Base-by-base conservation (phyloP, 352 stramenopile species). In the Globisporangium emineosum region DNA sequence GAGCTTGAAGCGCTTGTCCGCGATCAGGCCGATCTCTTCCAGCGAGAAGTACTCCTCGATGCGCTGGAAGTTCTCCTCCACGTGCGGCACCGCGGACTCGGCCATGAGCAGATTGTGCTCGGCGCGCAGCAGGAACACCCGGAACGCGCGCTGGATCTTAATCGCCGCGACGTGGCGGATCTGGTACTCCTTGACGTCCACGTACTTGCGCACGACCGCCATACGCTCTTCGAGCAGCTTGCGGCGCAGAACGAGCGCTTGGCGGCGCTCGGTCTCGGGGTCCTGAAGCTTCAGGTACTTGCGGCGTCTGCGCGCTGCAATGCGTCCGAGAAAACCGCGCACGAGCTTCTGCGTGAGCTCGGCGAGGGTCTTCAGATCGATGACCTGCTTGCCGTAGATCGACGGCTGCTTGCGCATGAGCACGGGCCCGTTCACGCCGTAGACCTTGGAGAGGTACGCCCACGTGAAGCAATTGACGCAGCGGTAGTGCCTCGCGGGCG, bases 21-120 rank as follows among this genome's bases (percentile, higher is more conserved):
- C 64, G 25, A 91, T 72, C 49, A 89, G 49, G 0, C 72, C 75
- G 23, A 91, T 75, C 60, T 91, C 82, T 50, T 85, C 78, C 0
- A 91, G 73, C 29, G 79, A 83, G 25, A 87, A 75, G 64, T 86
- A 85, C 61, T 89, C 82, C 3, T 78, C 74, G 17, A 84, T 63
- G 49, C 82, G 69, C 52, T 86, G 72, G 21, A 89, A 76, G 8
- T 70, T 73, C 49, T 83, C 72, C 0, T 71, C 73, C 2, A 69
- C 76, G 23, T 83, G 69, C 5, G 78, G 75, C 10, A 85, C 76
- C 7, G 69, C 78, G 10, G 79, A 87, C 65, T 89, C 82, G 27
- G 72, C 73, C 62, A 89, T 71, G 47, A 87, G 66, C 56, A 86
- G 60, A 3, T 73, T 68, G 57, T 89, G 76, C 60, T 87, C 81